These are phyloP conservation scores for Melastoma candidum DNA, from an alignment of 441 rosid genomes.

Conservation along the genomic window DNA sequence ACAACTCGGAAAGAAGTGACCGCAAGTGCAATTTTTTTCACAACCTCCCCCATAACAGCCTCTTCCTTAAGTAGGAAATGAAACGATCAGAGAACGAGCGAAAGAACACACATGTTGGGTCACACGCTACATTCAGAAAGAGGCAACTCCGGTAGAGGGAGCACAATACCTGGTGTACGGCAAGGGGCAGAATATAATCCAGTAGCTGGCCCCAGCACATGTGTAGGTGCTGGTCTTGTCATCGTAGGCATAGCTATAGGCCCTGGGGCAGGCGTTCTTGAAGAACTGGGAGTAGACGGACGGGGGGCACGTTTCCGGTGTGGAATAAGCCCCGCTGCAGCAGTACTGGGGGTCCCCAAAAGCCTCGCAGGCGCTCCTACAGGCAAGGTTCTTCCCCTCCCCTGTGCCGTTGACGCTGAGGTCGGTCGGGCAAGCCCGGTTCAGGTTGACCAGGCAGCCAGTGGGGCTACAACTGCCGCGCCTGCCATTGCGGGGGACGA, in stretches of 20 bases:
- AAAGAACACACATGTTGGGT: too few species aligned
- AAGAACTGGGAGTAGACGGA: slow-evolving; percentile 49
- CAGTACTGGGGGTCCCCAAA: slow-evolving; percentile 58
- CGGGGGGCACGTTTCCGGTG: slow-evolving; percentile 73
- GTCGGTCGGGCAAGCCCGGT: slow-evolving; percentile 60
- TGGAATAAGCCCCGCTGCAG: slow-evolving; percentile 58
- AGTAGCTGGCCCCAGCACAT: slow-evolving; percentile 54
- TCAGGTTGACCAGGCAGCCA: slow-evolving; percentile 66
- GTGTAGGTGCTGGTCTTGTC: slow-evolving; percentile 81
- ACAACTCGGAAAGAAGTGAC: too few species aligned
- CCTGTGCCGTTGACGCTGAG: slow-evolving; percentile 20
- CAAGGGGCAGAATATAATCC: slow-evolving; percentile 66
- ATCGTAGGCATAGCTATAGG: slow-evolving; percentile 84
- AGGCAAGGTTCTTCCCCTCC: slow-evolving; percentile 27
- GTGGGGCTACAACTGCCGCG: slow-evolving; percentile 60
- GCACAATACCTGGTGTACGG: slow-evolving; percentile 62
- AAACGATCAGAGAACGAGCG: too few species aligned
- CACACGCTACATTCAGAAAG: too few species aligned
- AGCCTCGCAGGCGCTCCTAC: slow-evolving; percentile 86
- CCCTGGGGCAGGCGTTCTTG: slow-evolving; percentile 76
- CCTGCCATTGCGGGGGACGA: slow-evolving; percentile 34
- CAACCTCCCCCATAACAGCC: background rate
- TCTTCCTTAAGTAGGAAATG: too few species aligned
- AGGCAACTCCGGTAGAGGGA: background rate
- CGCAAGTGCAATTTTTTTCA: background rate